phyloP scores from a whole-genome alignment of 2,329 filamentous ascomycete species.

The Aspergillus viridinutans region DNA sequence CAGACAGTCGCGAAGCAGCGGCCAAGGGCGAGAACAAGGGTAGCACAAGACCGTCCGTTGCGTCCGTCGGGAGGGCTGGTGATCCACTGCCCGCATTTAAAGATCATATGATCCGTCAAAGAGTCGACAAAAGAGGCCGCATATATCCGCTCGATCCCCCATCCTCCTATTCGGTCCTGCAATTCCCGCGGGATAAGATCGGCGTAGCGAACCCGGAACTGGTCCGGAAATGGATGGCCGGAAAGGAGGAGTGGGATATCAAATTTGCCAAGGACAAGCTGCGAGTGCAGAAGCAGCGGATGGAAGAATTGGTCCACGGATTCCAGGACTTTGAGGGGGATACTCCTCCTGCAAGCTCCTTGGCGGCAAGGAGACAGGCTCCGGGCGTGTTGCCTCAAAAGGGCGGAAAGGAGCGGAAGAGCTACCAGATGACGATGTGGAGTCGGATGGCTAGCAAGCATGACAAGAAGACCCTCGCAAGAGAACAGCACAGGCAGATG shows the following conservation, averaged over 20 bases:
- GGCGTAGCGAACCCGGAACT: conserved; percentile 77
- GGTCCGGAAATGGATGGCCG: conserved; percentile 75
- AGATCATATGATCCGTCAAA: conserved; percentile 87
- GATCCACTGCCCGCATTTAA: conserved; percentile 76
- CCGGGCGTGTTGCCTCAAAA: conserved; percentile 27
- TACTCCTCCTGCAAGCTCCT: conserved; percentile 73
- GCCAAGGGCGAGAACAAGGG: conserved; percentile 6
- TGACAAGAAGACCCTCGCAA: conserved; percentile 66
- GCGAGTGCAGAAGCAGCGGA: conserved; percentile 67
- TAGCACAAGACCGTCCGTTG: conserved; percentile 17
- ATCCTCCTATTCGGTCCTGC: conserved; percentile 62
- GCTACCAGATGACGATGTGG: conserved; percentile 78
- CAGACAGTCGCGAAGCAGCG: conserved; percentile 14
- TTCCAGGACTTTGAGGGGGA: conserved; percentile 73
- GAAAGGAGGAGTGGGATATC: conserved; percentile 67
- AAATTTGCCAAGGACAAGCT: conserved; percentile 67
- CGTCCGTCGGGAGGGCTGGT: conserved; percentile 75
- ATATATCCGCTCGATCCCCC: conserved; percentile 65
- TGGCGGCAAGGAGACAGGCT: conserved; percentile 62
- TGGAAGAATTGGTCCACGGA: conserved; percentile 67
- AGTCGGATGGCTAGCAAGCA: conserved; percentile 84
- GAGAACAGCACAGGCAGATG: conserved; percentile 18
- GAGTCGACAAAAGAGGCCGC: conserved; percentile 72
- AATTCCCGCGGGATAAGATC: conserved; percentile 61
- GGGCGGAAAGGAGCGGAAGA: conserved; percentile 56